Base-by-base conservation (phyloP, 768 basidiomycete species). In the Suillus discolor region DNA sequence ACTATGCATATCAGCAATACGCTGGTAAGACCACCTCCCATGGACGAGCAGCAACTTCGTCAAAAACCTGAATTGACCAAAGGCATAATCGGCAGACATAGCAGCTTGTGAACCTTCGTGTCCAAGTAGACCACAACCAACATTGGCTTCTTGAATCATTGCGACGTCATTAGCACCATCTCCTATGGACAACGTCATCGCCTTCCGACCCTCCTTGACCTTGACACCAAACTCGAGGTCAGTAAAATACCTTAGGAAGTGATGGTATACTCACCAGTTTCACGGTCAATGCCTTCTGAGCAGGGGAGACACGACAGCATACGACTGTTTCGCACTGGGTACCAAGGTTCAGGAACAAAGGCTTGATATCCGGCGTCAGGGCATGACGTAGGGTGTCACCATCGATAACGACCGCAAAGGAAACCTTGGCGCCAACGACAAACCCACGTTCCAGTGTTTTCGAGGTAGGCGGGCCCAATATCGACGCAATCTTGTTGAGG, bases 61-160 rank as follows among this genome's bases (percentile, higher is more conserved):
- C 66, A 99, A 76, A 82, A 91, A 98, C 63, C 96, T 83, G 82
- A 99, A 99, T 74, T 98, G 97, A 2, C 94, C 97, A 79, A 99
- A 96, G 1, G 97, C 97, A 71, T 97, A 98, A 75, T 99, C 97
- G 7, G 97, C 97, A 6, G 96, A 97, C 96, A 98, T 98, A 57
- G 97, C 96, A 38, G 97, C 97, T 77, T 99, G 97, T 25, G 95
- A 96, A 60, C 97, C 97, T 76, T 99, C 97, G 44, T 96, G 85
- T 54, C 97, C 97, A 70, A 94, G 87, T 34, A 99, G 81, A 25
- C 97, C 97, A 73, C 96, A 94, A 4, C 97, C 97, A 69, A 99
- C 91, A 75, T 99, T 96, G n/a, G 97, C 97, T 73, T 97, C 97
- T 75, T 99, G 97, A 65, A 99, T 99, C 97, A 99, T 99, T 7